Evolutionary conservation across 305 asterid genomes (phyloP).

Genomic region (Lippia alba): DNA sequence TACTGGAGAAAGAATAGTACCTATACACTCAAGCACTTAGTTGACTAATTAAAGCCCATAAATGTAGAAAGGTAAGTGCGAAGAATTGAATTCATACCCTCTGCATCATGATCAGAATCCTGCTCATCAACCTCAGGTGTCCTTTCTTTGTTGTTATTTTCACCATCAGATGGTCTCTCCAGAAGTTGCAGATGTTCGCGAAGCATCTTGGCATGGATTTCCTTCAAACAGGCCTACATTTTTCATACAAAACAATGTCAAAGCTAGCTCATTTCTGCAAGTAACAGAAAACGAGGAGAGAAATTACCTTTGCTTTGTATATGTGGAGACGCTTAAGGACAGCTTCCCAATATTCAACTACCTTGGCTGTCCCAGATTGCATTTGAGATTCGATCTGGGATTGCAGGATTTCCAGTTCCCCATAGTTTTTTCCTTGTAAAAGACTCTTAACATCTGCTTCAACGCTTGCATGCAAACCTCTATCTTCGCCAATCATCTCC

Average conservation of each 20-base stretch:
- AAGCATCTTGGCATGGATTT: slow-evolving; percentile 75
- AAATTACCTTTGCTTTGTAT: slow-evolving; percentile 74
- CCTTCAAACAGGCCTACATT: slow-evolving; percentile 77
- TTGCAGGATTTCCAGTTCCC: slow-evolving; percentile 56
- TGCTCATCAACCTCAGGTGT: slow-evolving; percentile 44
- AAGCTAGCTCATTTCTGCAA: slow-evolving; percentile 22
- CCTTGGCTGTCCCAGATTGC: slow-evolving; percentile 77
- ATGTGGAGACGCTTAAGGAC: slow-evolving; percentile 71
- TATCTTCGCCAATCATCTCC: slow-evolving; percentile 66
- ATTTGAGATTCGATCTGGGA: slow-evolving; percentile 69
- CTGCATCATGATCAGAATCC: slow-evolving; percentile 49
- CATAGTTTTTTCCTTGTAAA: slow-evolving; percentile 60
- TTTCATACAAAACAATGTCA: slow-evolving; percentile 34
- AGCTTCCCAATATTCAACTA: slow-evolving; percentile 82
- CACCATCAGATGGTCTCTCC: slow-evolving; percentile 53
- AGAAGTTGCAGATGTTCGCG: slow-evolving; percentile 65
- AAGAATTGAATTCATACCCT: slow-evolving; percentile 41
- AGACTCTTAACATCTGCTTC: slow-evolving; percentile 69
- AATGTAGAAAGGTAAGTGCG: slow-evolving; percentile 14
- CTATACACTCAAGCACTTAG: slow-evolving; percentile 39
- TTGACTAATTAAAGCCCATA: slow-evolving; percentile 25
- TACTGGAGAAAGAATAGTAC: slow-evolving; percentile 46
- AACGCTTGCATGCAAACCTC: slow-evolving; percentile 68
- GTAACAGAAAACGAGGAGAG: slow-evolving; percentile 28
- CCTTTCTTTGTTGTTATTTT: slow-evolving; percentile 42